Evolutionary conservation across 2,329 filamentous ascomycete species (phyloP).

Genomic region (Exophiala dermatitidis): DNA sequence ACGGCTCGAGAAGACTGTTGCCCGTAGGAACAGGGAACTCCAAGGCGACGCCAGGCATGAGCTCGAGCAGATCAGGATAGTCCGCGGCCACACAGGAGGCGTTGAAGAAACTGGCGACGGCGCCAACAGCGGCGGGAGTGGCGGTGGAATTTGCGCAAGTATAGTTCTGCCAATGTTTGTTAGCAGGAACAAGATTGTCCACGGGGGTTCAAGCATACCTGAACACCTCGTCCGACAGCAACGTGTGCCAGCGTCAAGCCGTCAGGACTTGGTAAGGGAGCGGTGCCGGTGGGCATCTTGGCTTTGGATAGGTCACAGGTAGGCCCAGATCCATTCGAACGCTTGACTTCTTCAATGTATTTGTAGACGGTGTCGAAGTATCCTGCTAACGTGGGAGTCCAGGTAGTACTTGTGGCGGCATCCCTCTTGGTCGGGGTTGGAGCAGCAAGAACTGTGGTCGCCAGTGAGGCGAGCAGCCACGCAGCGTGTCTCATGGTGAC

Average conservation of each 20-base stretch:
- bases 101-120: slow-evolving; percentile 80
- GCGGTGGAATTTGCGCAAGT: slow-evolving; percentile 62
- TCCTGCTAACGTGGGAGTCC: slow-evolving; percentile 36
- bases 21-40: slow-evolving; percentile 51
- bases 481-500: slow-evolving; percentile 17
- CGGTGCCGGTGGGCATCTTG: slow-evolving; percentile 39
- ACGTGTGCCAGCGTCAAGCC: slow-evolving; percentile 67
- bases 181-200: not conserved
- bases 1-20: slow-evolving; percentile 41
- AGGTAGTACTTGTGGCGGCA: slow-evolving; percentile 33
- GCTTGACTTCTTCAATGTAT: slow-evolving; percentile 32
- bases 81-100: slow-evolving; percentile 68
- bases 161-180: slow-evolving; percentile 62
- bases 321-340: slow-evolving; percentile 17
- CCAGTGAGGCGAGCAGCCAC: slow-evolving; percentile 26
- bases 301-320: slow-evolving; percentile 34
- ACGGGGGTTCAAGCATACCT: slow-evolving; percentile 30
- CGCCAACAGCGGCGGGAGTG: slow-evolving; percentile 60
- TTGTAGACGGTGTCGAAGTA: slow-evolving; percentile 37
- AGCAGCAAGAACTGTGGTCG: slow-evolving; percentile 32
- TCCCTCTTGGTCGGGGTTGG: slow-evolving; percentile 26
- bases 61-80: slow-evolving; percentile 58
- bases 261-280: slow-evolving; percentile 55
- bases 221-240: slow-evolving; percentile 74
- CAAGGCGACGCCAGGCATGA: slow-evolving; percentile 61